phyloP scores from a whole-genome alignment of 2,329 filamentous ascomycete genomes.

The Karstenula rhodostoma region DNA sequence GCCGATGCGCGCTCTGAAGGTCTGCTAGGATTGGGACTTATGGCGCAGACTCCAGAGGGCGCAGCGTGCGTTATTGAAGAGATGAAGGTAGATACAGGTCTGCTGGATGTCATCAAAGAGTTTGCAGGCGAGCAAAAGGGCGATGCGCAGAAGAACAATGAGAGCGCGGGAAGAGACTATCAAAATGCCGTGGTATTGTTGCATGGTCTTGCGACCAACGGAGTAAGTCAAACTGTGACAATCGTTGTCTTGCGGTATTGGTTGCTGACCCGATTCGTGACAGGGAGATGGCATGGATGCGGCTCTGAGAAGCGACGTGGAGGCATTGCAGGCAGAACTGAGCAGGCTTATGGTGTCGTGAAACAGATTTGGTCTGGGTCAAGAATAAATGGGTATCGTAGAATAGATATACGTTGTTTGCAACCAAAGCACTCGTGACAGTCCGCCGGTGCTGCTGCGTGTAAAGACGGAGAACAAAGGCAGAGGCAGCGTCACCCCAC shows the following conservation, averaged over 20 bases:
- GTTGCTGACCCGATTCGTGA: constrained; percentile 25
- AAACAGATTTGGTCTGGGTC: neutral
- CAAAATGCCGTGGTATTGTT: constrained; percentile 48
- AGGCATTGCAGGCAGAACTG: constrained; percentile 32
- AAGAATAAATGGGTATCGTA: neutral
- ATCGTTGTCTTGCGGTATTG: neutral
- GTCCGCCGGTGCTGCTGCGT: no score
- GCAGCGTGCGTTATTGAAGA: constrained; percentile 39
- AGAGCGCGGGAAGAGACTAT: constrained; percentile 39
- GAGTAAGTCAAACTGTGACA: constrained; percentile 30
- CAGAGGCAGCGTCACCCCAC: neutral
- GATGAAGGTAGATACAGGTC: constrained; percentile 34
- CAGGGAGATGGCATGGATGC: constrained; percentile 35
- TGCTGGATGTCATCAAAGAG: constrained; percentile 46
- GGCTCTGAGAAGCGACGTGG: constrained; percentile 32
- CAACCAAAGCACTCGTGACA: neutral
- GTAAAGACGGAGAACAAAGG: no score
- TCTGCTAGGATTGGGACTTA: constrained; percentile 44
- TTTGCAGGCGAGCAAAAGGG: constrained; percentile 36
- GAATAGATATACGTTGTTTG: neutral
- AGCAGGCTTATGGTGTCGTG: constrained; percentile 27
- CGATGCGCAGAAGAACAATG: constrained; percentile 31
- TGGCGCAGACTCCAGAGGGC: constrained; percentile 42
- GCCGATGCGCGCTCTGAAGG: constrained; percentile 47
- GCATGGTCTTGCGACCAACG: constrained; percentile 44